A percentile compares a stretch with the other conserved stretches of the same genome.
Evolutionary conservation across 2,329 filamentous ascomycete genomes (phyloP).

Genomic region (Cryphonectria nitschkei): DNA sequence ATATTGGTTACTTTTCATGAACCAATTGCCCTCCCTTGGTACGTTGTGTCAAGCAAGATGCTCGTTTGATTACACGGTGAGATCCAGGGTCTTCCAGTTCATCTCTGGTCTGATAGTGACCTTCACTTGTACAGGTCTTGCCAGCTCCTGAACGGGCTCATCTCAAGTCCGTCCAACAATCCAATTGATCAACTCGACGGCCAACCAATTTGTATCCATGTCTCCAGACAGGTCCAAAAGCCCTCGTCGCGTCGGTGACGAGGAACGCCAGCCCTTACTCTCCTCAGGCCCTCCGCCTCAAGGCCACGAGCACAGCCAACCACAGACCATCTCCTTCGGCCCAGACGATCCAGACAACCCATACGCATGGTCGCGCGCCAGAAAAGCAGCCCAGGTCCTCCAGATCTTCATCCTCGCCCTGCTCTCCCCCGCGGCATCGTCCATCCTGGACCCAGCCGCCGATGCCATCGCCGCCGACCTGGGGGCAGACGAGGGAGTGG

Average conservation of each 20-base stretch:
- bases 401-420: constrained; percentile 10
- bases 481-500: not conserved
- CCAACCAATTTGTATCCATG: not conserved
- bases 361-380: not conserved
- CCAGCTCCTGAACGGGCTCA: too few species aligned
- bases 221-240: not conserved
- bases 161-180: not conserved
- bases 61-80: not conserved
- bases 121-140: too few species aligned
- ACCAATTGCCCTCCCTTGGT: too few species aligned
- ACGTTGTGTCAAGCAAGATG: not conserved
- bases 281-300: not conserved
- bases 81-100: not conserved
- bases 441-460: not conserved
- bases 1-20: too few species aligned
- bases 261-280: constrained; percentile 2
- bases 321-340: not conserved
- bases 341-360: not conserved
- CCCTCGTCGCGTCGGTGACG: not conserved
- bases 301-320: not conserved
- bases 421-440: not conserved
- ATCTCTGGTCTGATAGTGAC: not conserved
- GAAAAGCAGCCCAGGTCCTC: not conserved
- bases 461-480: constrained; percentile 5
- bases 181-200: not conserved